A percentile compares a stretch with the other conserved stretches of the same genome.
phyloP scores from a whole-genome alignment of 345 rosid species.

The Firmiana major region DNA sequence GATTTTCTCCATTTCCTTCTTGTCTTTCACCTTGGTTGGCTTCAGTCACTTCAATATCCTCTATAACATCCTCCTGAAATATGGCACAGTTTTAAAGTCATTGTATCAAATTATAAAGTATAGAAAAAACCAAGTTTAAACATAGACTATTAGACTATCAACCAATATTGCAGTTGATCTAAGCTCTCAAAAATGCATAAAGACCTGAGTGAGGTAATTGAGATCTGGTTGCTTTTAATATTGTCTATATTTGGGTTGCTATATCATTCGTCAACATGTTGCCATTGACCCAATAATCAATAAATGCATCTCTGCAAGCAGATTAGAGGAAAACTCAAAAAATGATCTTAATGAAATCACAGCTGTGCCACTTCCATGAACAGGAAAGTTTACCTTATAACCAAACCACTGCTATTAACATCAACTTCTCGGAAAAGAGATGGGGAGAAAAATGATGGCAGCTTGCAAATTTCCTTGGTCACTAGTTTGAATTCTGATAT shows the following conservation, averaged over 20 bases:
- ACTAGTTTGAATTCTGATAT: conserved; percentile 63
- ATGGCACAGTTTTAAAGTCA: conserved; percentile 88
- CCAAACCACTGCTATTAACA: conserved; percentile 48
- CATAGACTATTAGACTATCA: neutral
- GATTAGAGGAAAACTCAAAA: conserved; percentile 16
- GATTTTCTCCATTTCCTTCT: no score
- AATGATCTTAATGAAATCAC: neutral
- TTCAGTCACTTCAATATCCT: no score
- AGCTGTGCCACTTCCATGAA: neutral
- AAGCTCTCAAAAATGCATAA: neutral
- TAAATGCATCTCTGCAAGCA: conserved; percentile 69
- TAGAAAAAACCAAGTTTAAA: neutral
- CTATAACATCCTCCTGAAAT: no score
- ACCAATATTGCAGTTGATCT: neutral
- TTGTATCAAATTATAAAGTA: conserved; percentile 40
- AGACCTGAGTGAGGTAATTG: conserved; percentile 70
- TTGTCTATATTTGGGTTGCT: conserved; percentile 68
- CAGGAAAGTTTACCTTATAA: conserved; percentile 57
- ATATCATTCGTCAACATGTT: conserved; percentile 74
- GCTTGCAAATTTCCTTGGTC: conserved; percentile 87
- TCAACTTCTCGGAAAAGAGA: conserved; percentile 76
- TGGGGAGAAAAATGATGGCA: conserved; percentile 80
- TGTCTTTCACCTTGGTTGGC: no score
- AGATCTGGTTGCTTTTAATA: conserved; percentile 70
- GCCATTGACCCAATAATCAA: conserved; percentile 74